Evolutionary conservation across 192 early-diverging fungal species (phyloP).

Genomic region (Chytriomyces sp.): DNA sequence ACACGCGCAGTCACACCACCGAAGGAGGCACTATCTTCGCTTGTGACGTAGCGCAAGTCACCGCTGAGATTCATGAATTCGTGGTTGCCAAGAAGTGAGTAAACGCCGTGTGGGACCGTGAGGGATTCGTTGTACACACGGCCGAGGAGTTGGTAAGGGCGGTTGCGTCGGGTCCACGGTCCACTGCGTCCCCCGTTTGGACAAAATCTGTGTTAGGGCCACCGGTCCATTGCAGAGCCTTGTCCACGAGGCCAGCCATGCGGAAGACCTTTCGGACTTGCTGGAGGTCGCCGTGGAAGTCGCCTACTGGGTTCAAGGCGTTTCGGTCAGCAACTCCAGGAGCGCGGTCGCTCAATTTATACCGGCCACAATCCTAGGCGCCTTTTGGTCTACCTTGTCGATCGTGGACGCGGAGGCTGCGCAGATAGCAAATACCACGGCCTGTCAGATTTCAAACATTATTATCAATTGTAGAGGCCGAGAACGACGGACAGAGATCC

Average conservation of each 20-base stretch:
- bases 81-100: conserved; percentile 53
- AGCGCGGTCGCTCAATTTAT: too few relatives aligned
- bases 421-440: too few relatives aligned
- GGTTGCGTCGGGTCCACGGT: conserved; percentile 74
- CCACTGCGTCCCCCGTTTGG: conserved; percentile 78
- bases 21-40: conserved; percentile 57
- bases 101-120: conserved; percentile 53
- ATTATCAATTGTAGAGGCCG: too few relatives aligned
- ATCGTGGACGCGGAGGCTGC: too few relatives aligned
- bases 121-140: conserved; percentile 60
- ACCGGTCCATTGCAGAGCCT: conserved; percentile 61
- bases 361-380: too few relatives aligned
- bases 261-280: conserved; percentile 54
- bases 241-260: conserved; percentile 63
- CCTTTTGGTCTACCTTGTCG: too few relatives aligned
- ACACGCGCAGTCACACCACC: conserved; percentile 46
- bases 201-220: conserved; percentile 57
- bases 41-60: conserved; percentile 62
- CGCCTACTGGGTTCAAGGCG: conserved; percentile 55
- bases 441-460: too few relatives aligned
- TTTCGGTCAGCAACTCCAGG: too few relatives aligned
- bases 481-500: too few relatives aligned
- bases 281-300: conserved; percentile 68
- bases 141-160: conserved; percentile 62
- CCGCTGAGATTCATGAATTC: conserved; percentile 67